Percentiles rank a stretch among this genome's conserved stretches.
Conservation (phyloP, 306 rosid genomes). For the Cucurbita ficifolia region DNA sequence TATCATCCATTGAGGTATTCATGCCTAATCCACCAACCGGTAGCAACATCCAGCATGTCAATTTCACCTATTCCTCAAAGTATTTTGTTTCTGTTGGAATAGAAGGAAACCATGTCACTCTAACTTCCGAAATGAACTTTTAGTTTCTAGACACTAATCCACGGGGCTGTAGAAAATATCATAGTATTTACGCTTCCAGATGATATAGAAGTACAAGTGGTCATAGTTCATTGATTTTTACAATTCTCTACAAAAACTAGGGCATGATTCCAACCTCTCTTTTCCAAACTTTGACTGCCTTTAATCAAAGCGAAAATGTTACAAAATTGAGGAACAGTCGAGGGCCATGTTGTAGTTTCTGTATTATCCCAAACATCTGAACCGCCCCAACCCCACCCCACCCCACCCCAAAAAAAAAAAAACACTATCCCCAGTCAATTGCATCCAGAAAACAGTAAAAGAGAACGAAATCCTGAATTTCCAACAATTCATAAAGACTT, state of each 20-base stretch:
- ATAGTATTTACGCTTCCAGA: not conserved
- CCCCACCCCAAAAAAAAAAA: not conserved
- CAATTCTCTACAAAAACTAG: conserved; percentile 2
- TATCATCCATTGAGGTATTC: conserved; percentile 90
- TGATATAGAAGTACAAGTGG: conserved; percentile 8
- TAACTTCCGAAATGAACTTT: not conserved
- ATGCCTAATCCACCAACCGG: conserved; percentile 52
- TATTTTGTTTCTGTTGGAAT: conserved; percentile 11
- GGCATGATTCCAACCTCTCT: not conserved
- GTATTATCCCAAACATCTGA: not conserved
- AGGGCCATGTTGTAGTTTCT: not conserved
- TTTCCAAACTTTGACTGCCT: not conserved
- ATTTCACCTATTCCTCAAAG: conserved; percentile 16
- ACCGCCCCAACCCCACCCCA: not conserved
- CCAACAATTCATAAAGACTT: conserved; percentile 2
- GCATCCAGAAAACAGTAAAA: conserved; percentile 9
- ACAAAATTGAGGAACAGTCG: not conserved
- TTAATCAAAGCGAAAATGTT: not conserved
- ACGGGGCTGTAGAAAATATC: not conserved
- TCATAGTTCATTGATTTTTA: conserved; percentile 5
- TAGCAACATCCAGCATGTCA: conserved; percentile 91
- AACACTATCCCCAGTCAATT: conserved; percentile 5
- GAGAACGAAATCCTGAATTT: conserved; percentile 8
- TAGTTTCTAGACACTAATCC: not conserved
- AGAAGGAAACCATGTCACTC: not conserved